A percentile compares a stretch with the other conserved stretches of the same genome.
These are phyloP conservation scores for Tolypocladium nubicola DNA, from an alignment of 2,329 filamentous ascomycete genomes.

Conservation along the genomic window DNA sequence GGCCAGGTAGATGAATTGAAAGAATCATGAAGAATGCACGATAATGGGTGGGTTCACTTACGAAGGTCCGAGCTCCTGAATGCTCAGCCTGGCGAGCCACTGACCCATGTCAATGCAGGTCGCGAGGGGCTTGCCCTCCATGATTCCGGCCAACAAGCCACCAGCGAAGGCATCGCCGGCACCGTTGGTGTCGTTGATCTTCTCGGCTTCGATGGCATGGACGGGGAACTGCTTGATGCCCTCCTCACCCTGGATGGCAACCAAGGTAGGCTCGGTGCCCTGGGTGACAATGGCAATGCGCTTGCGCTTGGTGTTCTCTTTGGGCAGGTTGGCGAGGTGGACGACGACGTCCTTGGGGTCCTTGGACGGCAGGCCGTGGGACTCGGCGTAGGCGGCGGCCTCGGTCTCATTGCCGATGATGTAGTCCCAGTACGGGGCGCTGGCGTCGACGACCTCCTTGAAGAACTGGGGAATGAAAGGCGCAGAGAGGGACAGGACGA, in stretches of 20 bases:
- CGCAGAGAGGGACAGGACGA: constrained; percentile 84
- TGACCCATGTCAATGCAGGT: constrained; percentile 83
- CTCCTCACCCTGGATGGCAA: constrained; percentile 63
- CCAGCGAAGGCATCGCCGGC: constrained; percentile 95
- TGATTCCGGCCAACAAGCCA: constrained; percentile 81
- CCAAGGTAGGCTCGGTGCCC: constrained; percentile 81
- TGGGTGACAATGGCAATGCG: constrained; percentile 89
- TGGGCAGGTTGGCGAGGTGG: constrained; percentile 76
- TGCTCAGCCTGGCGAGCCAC: constrained; percentile 90
- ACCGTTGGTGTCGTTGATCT: constrained; percentile 94
- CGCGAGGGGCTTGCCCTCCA: constrained; percentile 72
- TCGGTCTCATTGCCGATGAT: constrained; percentile 96
- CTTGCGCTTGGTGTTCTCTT: constrained; percentile 79
- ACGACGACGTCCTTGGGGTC: constrained; percentile 79
- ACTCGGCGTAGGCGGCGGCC: constrained; percentile 76
- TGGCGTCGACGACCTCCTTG: constrained; percentile 85
- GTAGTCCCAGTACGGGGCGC: constrained; percentile 88
- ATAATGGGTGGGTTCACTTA: constrained; percentile 41
- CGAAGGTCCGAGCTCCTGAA: constrained; percentile 92
- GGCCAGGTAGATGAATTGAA: not conserved
- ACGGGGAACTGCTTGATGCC: constrained; percentile 71
- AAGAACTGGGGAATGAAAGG: constrained; percentile 97
- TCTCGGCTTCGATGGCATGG: constrained; percentile 60
- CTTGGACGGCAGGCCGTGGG: constrained; percentile 62
- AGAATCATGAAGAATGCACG: constrained; percentile 1